Evolutionary conservation across 208 protist genomes (phyloP), one percentile per base, ranked within the genome.

Genomic region (Wallacemonas rigidus): DNA sequence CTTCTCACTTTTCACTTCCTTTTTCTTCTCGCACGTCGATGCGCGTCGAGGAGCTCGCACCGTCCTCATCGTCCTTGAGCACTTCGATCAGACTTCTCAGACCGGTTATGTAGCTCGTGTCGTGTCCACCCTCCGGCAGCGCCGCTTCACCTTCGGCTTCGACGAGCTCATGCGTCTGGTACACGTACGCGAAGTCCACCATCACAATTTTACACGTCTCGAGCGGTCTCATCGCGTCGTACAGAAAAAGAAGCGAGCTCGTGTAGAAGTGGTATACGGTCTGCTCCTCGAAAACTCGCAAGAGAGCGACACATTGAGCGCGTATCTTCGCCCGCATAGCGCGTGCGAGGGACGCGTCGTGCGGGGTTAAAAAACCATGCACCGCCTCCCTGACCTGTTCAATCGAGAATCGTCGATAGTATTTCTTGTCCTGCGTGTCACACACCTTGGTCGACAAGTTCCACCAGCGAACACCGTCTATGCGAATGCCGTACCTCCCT

Each of bases 161-260:
- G 2, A 69, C 26, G 17, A 65, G 38, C 77, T 74, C 55, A 63
- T 60, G 2, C 61, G 71, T 44, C 64, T 65, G 69, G 39, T 85
- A 85, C 15, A 76, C 79, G 65, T 81, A 81, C 8, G 80, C 80
- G 41, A 85, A 85, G 62, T 85, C 80, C 1, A 85, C 76, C 80
- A 85, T 85, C 12, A 81, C 80, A 12, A 85, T 65, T 11, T 76
- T 71, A 54, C 64, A 50, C 15, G 80, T 76, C 17, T 72, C 38
- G 41, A 81, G 26, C 40, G 80, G 80, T 0, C 68, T 44, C 17
- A 67, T 69, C 38, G 76, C 80, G 64, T 85, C 80, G 68, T 81
- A 85, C 35, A 85, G 63, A 79, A 85, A 75, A 40, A 85, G 64
- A 47, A 85, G 54, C n/a, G 80, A 85, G 44, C 75, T 80, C 9